Conservation (phyloP, 2,329 filamentous ascomycete genomes). For the Drechslera avenae region DNA sequence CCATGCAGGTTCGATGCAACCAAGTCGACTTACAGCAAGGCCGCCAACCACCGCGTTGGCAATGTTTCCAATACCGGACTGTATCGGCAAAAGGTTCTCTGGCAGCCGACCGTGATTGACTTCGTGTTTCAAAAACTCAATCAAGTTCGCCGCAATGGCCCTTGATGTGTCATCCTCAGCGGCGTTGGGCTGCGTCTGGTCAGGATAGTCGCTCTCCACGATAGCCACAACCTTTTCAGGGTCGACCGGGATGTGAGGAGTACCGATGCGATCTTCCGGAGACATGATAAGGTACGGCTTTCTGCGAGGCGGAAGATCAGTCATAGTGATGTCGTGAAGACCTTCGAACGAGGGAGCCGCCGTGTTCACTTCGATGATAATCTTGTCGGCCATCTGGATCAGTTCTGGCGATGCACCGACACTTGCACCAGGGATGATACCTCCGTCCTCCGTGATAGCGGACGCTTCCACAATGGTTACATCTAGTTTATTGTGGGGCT, state of each 20-base stretch:
- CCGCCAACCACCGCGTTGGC: constrained; percentile 90
- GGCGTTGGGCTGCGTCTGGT: constrained; percentile 74
- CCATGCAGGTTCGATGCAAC: too few species aligned
- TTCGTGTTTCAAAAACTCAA: constrained; percentile 86
- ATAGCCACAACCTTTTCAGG: constrained; percentile 83
- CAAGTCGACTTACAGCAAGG: constrained; percentile 56
- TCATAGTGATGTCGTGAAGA: constrained; percentile 88
- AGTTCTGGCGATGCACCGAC: constrained; percentile 86
- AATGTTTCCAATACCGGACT: constrained; percentile 91
- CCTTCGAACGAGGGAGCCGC: constrained; percentile 80
- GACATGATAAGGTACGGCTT: constrained; percentile 87
- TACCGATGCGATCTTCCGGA: constrained; percentile 85
- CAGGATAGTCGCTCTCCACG: constrained; percentile 82
- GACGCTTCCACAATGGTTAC: constrained; percentile 85
- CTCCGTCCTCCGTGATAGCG: constrained; percentile 85
- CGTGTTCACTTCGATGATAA: constrained; percentile 93
- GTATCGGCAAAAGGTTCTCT: constrained; percentile 75
- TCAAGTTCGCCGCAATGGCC: constrained; percentile 77
- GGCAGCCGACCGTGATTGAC: constrained; percentile 79
- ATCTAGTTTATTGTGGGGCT: constrained; percentile 74
- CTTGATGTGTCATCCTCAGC: constrained; percentile 74
- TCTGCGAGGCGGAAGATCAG: constrained; percentile 77
- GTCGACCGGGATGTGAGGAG: constrained; percentile 80
- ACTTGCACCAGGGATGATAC: constrained; percentile 84
- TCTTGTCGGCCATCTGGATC: constrained; percentile 88